Evolutionary conservation across 805 yeast genomes (phyloP), one percentile per base, ranked within the genome.

Genomic region (Schwanniomyces pseudopolymorphus): DNA sequence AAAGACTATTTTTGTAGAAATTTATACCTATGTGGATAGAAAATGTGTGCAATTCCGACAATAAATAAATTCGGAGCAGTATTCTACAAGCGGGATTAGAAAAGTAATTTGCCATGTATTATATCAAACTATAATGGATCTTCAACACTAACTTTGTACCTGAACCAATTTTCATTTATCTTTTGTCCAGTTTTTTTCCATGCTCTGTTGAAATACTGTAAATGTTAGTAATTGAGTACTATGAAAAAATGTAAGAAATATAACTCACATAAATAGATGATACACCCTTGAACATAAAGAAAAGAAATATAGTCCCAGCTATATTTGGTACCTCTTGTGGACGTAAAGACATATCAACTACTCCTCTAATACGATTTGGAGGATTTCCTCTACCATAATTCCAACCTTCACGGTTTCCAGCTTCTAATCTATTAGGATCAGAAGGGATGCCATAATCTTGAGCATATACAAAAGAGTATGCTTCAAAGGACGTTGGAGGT

Each of bases 381-480:
- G 40, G 40, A 20, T 37, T 37, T n/a, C 40, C 40, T 24, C 40
- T 37, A 5, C 27, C 40, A 37, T 37, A 37, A n/a, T 37, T 37
- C 40, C 40, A 37, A 24, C 27, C 40, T 37, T 37, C 27, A 8
- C 17, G 22, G n/a, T 37, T 37, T 5, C 22, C 40, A 37, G 40
- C 40, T 20, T 37, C 40, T 20, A 37, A 16, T 9, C 40, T 20
- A n/a, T 37, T 37, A 19, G 40, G 40, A 37, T 37, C 40, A 19
- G 25, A n/a, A 14, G 40, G 27, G 6, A 37, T 7, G 9, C 40
- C 40, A 37, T 37, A 37, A 37, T 37, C 40, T 24, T 37, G 40
- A 37, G n/a, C n/a, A n/a, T n/a, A n/a, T n/a, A n/a, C n/a, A n/a
- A n/a, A n/a, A n/a, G n/a, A n/a, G n/a, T n/a, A n/a, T n/a, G n/a